phyloP scores from a whole-genome alignment of 805 yeast genomes.

The Saccharomycopsis microspora region DNA sequence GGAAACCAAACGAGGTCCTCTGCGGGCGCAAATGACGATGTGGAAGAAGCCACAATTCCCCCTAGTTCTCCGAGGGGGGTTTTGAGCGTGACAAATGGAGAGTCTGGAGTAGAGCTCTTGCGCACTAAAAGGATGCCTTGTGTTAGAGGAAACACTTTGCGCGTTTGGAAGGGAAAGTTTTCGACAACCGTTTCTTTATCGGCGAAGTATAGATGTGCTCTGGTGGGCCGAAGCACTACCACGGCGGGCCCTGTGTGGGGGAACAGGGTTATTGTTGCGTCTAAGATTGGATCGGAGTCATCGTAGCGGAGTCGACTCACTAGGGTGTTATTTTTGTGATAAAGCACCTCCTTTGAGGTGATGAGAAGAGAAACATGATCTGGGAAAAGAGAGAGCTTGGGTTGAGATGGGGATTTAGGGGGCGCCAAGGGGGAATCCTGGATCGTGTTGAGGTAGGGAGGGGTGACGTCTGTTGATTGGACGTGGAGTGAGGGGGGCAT shows the following conservation, averaged over 20 bases:
- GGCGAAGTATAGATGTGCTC: conserved; percentile 49
- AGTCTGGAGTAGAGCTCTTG: not conserved
- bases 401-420: not conserved
- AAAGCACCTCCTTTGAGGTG: conserved; percentile 4
- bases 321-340: conserved; percentile 11
- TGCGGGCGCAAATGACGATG: conserved; percentile 45
- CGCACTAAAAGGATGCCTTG: conserved; percentile 59
- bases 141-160: conserved; percentile 50
- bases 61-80: conserved; percentile 74
- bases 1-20: conserved; percentile 55
- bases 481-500: too few species aligned
- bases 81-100: conserved; percentile 48
- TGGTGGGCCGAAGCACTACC: conserved; percentile 48
- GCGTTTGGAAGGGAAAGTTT: conserved; percentile 59
- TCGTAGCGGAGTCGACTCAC: conserved; percentile 10
- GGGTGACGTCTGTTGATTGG: not conserved
- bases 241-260: conserved; percentile 25
- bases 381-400: conserved; percentile 2
- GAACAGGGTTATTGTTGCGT: conserved; percentile 10
- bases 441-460: not conserved
- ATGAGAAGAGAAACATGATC: conserved; percentile 2
- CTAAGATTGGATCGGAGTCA: conserved; percentile 5
- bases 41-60: conserved; percentile 56
- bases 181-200: conserved; percentile 50
- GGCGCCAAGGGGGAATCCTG: not conserved